phyloP scores from a whole-genome alignment of 225 moss, liverwort and hornwort species.

The Pseudoscleropodium purum region DNA sequence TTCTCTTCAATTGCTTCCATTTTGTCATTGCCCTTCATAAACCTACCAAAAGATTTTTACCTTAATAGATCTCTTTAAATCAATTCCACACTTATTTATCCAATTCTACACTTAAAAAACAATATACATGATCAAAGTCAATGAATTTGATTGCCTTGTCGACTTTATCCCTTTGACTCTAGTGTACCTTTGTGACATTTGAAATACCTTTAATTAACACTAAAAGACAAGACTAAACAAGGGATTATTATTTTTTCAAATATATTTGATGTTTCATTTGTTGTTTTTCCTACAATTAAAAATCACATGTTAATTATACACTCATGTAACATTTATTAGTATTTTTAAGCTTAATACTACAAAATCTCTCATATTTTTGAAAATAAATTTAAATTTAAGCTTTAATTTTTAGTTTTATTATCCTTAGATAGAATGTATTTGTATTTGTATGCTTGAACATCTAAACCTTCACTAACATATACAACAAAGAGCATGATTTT shows the following conservation, averaged over 20 bases:
- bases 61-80: not conserved
- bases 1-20: slow-evolving; percentile 60
- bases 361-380: rapidly evolving
- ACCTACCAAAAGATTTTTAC: slow-evolving; percentile 3
- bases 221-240: too few relatives aligned
- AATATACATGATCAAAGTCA: not conserved
- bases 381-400: not conserved
- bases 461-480: not conserved
- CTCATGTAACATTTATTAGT: not conserved
- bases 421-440: not conserved
- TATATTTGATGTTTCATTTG: not conserved
- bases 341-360: not conserved
- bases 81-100: not conserved
- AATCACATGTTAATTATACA: not conserved
- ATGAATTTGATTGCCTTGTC: not conserved
- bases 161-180: not conserved
- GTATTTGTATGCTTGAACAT: not conserved
- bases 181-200: not conserved
- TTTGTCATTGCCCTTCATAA: slow-evolving; percentile 23
- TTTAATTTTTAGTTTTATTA: not conserved
- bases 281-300: too few relatives aligned
- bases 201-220: too few relatives aligned
- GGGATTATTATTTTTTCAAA: not conserved
- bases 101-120: rapidly evolving
- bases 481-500: not conserved